Base-by-base conservation (phyloP, 176 grass and related monocot species). In the Hordeum marinum region DNA sequence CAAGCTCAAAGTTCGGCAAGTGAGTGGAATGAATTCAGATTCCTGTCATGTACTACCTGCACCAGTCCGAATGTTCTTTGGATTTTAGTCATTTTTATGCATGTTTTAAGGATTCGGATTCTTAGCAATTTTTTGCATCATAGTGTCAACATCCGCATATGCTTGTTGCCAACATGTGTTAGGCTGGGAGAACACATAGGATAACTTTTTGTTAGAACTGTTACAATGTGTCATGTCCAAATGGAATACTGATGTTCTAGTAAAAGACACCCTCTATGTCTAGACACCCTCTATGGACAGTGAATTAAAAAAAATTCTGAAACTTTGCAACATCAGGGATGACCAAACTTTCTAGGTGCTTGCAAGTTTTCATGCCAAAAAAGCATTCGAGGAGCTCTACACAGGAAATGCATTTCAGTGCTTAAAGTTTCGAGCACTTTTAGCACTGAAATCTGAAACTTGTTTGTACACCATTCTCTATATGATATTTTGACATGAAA, bases 1-100 rank as follows among this genome's bases (percentile, higher is more conserved):
- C 54, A 96, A 92, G 91, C 93, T 98, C 67, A 94, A 87, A 84
- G 93, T 98, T 75, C 91, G 84, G 52, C 96, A 98, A 76, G 96
- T 98, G 79, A 91, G 85, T 69, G 52, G 69, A 85, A 87, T 80
- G 32, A 72, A 75, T 81, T 80, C 46, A 42, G 63, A 67, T 85
- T 79, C 31, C 37, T 80, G 17, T 11, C 4, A 13, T 73, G 57
- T 57, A 20, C 68, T 39, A 59, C 72, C 62, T 35, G 29, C 21
- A 8, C 39, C 78, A 29, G 35, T 34, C 32, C 35, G 73, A 91
- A 90, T 67, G 55, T 91, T 87, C 32, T 74, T 31, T 45, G 68
- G 77, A 78, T 50, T 78, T 82, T 55, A 55, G 36, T 29, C 58
- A 64, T 80, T 61, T 79, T 50, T 9, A 27, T 75, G 75, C 50